Evolutionary conservation across 163 green algal species (phyloP).

Genomic region (Coccomyxa subellipsoidea): DNA sequence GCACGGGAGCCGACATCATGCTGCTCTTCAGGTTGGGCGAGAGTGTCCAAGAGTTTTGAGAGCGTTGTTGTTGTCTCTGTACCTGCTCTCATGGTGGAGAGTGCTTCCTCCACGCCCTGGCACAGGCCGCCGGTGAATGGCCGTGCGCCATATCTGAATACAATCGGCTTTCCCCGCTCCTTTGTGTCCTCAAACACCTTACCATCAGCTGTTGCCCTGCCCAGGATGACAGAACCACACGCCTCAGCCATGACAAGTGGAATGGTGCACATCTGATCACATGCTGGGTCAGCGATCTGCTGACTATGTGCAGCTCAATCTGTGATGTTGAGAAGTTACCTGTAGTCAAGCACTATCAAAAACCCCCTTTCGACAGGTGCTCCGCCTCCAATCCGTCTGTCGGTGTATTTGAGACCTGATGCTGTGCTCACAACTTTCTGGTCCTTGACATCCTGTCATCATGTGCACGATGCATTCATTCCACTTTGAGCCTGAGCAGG

Average conservation of each 20-base stretch:
- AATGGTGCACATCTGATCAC: too few species aligned
- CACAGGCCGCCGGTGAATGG: slow-evolving; percentile 73
- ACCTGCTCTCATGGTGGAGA: slow-evolving; percentile 67
- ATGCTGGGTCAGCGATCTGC: background rate
- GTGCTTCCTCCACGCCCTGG: slow-evolving; percentile 62
- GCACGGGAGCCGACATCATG: too few species aligned
- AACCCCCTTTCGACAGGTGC: slow-evolving; percentile 51
- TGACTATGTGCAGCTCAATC: background rate
- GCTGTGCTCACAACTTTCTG: slow-evolving; percentile 49
- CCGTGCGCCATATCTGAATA: slow-evolving; percentile 61
- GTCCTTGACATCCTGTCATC: slow-evolving; percentile 24
- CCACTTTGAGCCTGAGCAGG: too few species aligned
- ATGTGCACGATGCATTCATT: too few species aligned
- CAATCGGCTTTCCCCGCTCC: slow-evolving; percentile 64
- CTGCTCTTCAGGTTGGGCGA: too few species aligned
- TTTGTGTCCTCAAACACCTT: slow-evolving; percentile 75
- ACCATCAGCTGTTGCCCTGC: slow-evolving; percentile 36
- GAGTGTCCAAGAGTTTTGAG: too few species aligned
- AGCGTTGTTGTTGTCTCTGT: background rate
- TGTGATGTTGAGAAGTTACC: slow-evolving; percentile 26
- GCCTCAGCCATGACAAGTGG: too few species aligned
- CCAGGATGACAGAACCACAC: background rate
- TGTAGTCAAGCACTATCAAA: slow-evolving; percentile 70
- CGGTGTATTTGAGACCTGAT: slow-evolving; percentile 61
- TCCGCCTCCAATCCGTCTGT: slow-evolving; percentile 72